phyloP scores from a whole-genome alignment of 1,284 basidiomycete genomes.

The Sporisorium scitamineum region DNA sequence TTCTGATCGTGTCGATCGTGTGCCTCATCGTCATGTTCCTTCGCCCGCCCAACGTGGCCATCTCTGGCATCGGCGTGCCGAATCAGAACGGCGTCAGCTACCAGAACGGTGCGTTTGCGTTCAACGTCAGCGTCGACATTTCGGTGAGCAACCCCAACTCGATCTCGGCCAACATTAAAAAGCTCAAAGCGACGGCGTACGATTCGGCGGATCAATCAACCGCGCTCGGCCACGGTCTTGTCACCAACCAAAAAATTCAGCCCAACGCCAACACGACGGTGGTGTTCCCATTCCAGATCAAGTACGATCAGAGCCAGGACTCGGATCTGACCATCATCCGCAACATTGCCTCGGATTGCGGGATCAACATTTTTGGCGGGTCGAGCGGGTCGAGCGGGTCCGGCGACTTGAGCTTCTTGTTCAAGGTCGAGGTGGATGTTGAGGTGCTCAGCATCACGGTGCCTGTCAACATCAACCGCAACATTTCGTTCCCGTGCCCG shows the following conservation, averaged over 20 bases:
- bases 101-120: conserved; percentile 46
- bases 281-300: conserved; percentile 82
- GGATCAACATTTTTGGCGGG: conserved; percentile 62
- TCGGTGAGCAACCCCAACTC: conserved; percentile 66
- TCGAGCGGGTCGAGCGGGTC: conserved; percentile 68
- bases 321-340: conserved; percentile 76
- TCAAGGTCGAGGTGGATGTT: conserved; percentile 53
- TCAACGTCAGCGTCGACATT: conserved; percentile 62
- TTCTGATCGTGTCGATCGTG: conserved; percentile 59
- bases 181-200: conserved; percentile 57
- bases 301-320: conserved; percentile 77
- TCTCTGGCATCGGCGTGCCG: conserved; percentile 46
- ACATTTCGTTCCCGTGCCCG: conserved; percentile 53
- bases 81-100: conserved; percentile 40
- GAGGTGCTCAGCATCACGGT: conserved; percentile 53
- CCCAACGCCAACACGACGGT: conserved; percentile 79
- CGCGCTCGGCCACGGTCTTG: conserved; percentile 54
- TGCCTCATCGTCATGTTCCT: conserved; percentile 63
- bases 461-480: conserved; percentile 44
- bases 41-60: conserved; percentile 63
- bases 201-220: conserved; percentile 44
- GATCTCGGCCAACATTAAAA: conserved; percentile 59
- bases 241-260: conserved; percentile 75
- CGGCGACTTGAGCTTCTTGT: conserved; percentile 44
- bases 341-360: conserved; percentile 80